These are phyloP conservation scores for Amylocystis lapponica DNA, from an alignment of 768 basidiomycete species.

Conservation along the genomic window DNA sequence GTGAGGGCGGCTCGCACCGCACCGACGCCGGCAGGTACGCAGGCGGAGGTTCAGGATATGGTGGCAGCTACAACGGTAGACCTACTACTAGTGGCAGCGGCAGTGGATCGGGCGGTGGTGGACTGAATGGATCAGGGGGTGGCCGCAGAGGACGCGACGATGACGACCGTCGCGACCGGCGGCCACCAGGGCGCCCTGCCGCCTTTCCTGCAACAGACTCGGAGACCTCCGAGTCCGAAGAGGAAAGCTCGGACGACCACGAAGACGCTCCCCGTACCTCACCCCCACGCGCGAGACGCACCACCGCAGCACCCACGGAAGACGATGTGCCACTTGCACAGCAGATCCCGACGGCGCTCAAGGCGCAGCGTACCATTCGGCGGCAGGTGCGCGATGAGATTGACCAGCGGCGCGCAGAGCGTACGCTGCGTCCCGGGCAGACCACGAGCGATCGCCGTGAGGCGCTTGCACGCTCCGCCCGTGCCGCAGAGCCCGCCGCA, in stretches of 20 bases:
- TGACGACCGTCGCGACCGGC: constrained; percentile 33
- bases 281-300: constrained; percentile 6
- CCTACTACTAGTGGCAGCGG: constrained; percentile 15
- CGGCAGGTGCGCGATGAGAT: constrained; percentile 65
- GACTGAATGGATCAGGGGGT: constrained; percentile 13
- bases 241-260: constrained; percentile 36
- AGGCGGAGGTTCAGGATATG: background rate
- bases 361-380: constrained; percentile 77
- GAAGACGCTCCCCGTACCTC: constrained; percentile 24
- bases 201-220: constrained; percentile 21
- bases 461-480: constrained; percentile 3
- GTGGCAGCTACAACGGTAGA: constrained; percentile 5
- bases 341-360: constrained; percentile 76
- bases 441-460: constrained; percentile 5
- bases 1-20: background rate
- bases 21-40: background rate
- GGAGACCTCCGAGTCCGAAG: constrained; percentile 39
- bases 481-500: constrained; percentile 19
- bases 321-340: constrained; percentile 85
- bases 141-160: constrained; percentile 30
- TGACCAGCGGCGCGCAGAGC: constrained; percentile 42
- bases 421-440: background rate
- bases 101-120: constrained; percentile 18
- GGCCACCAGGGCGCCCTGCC: constrained; percentile 22
- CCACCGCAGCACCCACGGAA: constrained; percentile 25